phyloP scores from a whole-genome alignment of 768 basidiomycete genomes.

The Hypholoma sublateritium region DNA sequence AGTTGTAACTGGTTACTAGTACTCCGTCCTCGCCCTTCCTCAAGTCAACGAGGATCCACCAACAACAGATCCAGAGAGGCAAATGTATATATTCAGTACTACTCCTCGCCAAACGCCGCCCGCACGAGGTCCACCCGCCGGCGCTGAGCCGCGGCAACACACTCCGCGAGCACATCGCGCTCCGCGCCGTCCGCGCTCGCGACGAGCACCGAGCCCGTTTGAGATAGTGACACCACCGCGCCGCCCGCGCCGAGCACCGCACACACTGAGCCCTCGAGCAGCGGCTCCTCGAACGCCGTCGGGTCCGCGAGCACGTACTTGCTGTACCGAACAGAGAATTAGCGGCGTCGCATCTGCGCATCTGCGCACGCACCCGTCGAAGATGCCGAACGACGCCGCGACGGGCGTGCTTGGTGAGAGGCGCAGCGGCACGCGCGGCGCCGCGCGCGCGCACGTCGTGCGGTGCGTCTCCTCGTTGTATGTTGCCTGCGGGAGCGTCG shows the following conservation, averaged over 20 bases:
- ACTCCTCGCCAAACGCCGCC: background rate
- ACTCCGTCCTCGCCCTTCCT: no score
- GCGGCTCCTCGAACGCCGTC: constrained; percentile 86
- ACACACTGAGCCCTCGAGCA: constrained; percentile 72
- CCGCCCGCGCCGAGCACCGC: constrained; percentile 55
- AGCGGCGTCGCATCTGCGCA: background rate
- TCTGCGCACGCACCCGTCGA: constrained; percentile 61
- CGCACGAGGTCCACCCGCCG: constrained; percentile 13
- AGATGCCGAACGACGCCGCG: constrained; percentile 75
- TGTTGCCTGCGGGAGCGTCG: constrained; percentile 66
- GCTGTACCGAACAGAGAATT: constrained; percentile 29
- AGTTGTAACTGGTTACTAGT: no score
- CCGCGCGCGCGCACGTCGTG: constrained; percentile 60
- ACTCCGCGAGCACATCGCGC: constrained; percentile 32
- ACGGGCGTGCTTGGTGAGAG: constrained; percentile 40
- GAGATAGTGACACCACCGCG: constrained; percentile 50
- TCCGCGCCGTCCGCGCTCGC: constrained; percentile 19
- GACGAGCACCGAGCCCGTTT: constrained; percentile 44
- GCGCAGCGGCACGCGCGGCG: constrained; percentile 41
- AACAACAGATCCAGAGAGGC: background rate
- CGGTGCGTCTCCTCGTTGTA: constrained; percentile 67
- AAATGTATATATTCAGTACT: background rate
- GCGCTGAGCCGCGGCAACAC: constrained; percentile 36
- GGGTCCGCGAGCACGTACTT: constrained; percentile 77
- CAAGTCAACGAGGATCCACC: background rate